Base-by-base conservation (phyloP, 805 yeast species). In the Lachancea fermentati region DNA sequence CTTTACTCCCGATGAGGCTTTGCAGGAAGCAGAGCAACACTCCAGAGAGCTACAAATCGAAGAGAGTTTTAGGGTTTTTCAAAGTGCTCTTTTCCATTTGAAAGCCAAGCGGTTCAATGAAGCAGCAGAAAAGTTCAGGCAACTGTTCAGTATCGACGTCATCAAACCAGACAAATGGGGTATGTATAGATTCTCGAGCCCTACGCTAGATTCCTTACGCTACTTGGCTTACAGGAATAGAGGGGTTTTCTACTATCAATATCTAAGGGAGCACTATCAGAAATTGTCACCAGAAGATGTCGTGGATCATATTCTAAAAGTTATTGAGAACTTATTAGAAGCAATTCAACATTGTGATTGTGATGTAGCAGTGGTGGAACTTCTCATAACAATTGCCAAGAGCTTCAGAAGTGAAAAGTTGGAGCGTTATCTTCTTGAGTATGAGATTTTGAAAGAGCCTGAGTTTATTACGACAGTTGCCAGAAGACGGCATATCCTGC, bases 11-110 rank as follows among this genome's bases (percentile, higher is more conserved):
- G 94, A 85, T 54, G 85, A 83, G 37, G 63, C 74, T 4, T 63
- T 63, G 14, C 67, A 76, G 26, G 91, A 85, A 47, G 83, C 81
- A 25, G 96, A 89, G 48, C 91, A 87, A 48, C 95, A 88, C 54
- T 83, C 97, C 1, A 69, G 96, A 35, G 99, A 93, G 57, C 67
- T 91, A 17, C 97, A 91, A 52, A 75, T 76, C 15, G 97, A 93
- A 59, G 85, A 84, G 54, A 93, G 95, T 3, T 81, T 83, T 58
- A 78, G 76, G 49, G 63, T 79, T 9, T 87, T 83, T 56, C 86
- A 86, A 51, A 62, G 63, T 15, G 96, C 96, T 0, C 66, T 93
- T 32, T 59, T 63, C 7, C 64, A 65, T 7, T 91, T 93, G 49
- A 77, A 79, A 46, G 58, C 65, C 1, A 62, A 65, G 2, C 54